Conservation (phyloP, 352 stramenopile species). For the Thraustochytrium aureum region DNA sequence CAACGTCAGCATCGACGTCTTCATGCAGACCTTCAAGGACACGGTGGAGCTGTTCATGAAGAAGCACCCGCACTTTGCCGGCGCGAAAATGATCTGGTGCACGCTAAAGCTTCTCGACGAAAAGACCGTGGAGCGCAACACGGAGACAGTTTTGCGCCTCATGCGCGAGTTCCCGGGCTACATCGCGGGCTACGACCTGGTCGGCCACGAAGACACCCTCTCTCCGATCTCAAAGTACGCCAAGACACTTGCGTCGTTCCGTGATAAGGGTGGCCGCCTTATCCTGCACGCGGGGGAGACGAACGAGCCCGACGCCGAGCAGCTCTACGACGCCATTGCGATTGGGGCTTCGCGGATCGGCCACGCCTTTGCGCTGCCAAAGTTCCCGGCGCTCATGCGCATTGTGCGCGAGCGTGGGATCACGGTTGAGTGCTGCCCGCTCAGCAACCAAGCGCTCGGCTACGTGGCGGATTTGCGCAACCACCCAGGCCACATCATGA, state of each 20-base stretch:
- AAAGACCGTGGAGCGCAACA: background rate
- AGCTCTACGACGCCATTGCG: conserved; percentile 53
- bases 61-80: conserved; percentile 44
- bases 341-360: conserved; percentile 44
- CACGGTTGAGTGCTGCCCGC: conserved; percentile 54
- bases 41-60: conserved; percentile 48
- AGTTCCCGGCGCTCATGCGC: conserved; percentile 49
- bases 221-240: conserved; percentile 7
- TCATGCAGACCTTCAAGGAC: conserved; percentile 48
- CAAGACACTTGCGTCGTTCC: conserved; percentile 8
- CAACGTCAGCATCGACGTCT: conserved; percentile 48
- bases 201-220: conserved; percentile 48
- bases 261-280: conserved; percentile 24
- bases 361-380: conserved; percentile 53
- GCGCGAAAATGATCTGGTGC: conserved; percentile 53
- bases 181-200: conserved; percentile 53
- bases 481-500: conserved; percentile 50
- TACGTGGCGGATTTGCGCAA: conserved; percentile 50
- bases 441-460: conserved; percentile 52
- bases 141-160: conserved; percentile 26
- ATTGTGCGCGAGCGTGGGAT: conserved; percentile 44
- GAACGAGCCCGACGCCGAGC: conserved; percentile 18
- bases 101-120: conserved; percentile 36
- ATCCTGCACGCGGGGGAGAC: conserved; percentile 53
- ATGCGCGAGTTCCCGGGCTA: conserved; percentile 40